A percentile compares a stretch with the other conserved stretches of the same genome.
Evolutionary conservation across 1,284 basidiomycete genomes (phyloP).

Genomic region (Fereydounia khargensis): DNA sequence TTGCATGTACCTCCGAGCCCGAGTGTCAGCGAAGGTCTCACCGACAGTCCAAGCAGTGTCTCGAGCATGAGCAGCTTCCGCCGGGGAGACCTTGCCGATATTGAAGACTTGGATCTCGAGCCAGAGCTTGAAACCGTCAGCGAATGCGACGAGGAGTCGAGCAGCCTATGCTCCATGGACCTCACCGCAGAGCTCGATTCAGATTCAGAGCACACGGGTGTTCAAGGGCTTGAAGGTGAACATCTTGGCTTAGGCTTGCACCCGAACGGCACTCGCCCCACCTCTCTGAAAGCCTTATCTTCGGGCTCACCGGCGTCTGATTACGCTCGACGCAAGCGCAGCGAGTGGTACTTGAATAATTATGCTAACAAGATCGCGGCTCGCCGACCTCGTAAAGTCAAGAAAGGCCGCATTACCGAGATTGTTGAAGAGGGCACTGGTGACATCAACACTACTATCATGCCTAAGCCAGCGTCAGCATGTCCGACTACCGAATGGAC

Average conservation of each 20-base stretch:
- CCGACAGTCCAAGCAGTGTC: constrained; percentile 45
- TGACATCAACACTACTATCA: constrained; percentile 30
- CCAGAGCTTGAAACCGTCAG: constrained; percentile 50
- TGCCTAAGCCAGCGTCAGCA: constrained; percentile 21
- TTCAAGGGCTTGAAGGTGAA: constrained; percentile 19
- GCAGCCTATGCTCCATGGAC: constrained; percentile 38
- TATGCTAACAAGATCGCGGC: constrained; percentile 34
- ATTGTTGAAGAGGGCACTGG: constrained; percentile 46
- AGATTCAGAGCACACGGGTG: constrained; percentile 31
- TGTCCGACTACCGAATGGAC: constrained; percentile 20
- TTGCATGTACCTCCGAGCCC: constrained; percentile 20
- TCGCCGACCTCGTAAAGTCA: constrained; percentile 24
- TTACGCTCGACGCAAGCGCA: constrained; percentile 33
- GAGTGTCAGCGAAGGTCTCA: constrained; percentile 35
- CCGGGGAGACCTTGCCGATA: constrained; percentile 49
- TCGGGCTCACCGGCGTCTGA: constrained; percentile 22
- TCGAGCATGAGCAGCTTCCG: constrained; percentile 44
- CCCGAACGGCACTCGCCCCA: not conserved
- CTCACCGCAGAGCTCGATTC: constrained; percentile 34
- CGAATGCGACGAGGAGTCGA: constrained; percentile 47
- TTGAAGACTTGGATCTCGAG: constrained; percentile 51
- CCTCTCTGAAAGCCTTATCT: not conserved
- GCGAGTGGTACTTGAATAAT: constrained; percentile 37
- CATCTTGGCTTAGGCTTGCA: constrained; percentile 12
- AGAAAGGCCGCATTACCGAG: constrained; percentile 49